Evolutionary conservation across 371 early-diverging fungal species (phyloP).

Genomic region (Polyrhizophydium stewartii): DNA sequence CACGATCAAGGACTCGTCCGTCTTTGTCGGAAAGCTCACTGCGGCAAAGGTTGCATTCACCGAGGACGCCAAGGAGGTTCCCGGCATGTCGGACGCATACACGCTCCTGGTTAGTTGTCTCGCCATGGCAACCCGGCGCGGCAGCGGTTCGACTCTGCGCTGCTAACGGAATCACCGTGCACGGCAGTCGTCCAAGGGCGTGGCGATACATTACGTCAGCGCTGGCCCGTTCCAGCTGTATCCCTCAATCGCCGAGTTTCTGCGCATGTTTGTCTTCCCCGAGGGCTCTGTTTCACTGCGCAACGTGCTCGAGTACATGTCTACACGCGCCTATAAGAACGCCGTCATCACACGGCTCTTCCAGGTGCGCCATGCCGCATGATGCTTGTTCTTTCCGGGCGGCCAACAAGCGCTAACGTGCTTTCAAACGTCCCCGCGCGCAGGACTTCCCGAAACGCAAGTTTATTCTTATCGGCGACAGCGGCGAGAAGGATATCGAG

Average conservation of each 20-base stretch:
- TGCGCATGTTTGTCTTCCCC: slow-evolving; percentile 68
- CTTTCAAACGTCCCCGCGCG: too few relatives aligned
- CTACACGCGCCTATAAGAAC: slow-evolving; percentile 50
- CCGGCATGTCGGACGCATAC: slow-evolving; percentile 71
- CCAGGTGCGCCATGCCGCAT: slow-evolving; percentile 28
- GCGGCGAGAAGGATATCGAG: slow-evolving; percentile 86
- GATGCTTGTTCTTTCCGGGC: neutral
- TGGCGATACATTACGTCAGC: slow-evolving; percentile 85
- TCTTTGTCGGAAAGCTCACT: slow-evolving; percentile 61
- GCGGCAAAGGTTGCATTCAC: slow-evolving; percentile 70
- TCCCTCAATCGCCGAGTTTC: slow-evolving; percentile 67
- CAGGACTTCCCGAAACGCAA: slow-evolving; percentile 76
- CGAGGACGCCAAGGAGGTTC: slow-evolving; percentile 49
- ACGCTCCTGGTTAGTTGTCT: slow-evolving; percentile 47
- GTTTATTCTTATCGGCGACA: slow-evolving; percentile 87
- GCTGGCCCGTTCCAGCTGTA: slow-evolving; percentile 87
- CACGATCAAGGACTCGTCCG: slow-evolving; percentile 79
- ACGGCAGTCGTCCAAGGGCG: slow-evolving; percentile 45
- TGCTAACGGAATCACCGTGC: neutral
- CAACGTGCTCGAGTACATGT: slow-evolving; percentile 41
- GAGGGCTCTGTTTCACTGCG: slow-evolving; percentile 67
- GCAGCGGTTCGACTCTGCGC: neutral
- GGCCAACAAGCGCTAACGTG: too few relatives aligned
- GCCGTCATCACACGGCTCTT: slow-evolving; percentile 46
- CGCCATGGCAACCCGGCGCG: neutral